A percentile compares a stretch with the other conserved stretches of the same genome.
Evolutionary conservation across 192 early-diverging fungal species (phyloP).

Genomic region (Entomortierella chlamydospora): DNA sequence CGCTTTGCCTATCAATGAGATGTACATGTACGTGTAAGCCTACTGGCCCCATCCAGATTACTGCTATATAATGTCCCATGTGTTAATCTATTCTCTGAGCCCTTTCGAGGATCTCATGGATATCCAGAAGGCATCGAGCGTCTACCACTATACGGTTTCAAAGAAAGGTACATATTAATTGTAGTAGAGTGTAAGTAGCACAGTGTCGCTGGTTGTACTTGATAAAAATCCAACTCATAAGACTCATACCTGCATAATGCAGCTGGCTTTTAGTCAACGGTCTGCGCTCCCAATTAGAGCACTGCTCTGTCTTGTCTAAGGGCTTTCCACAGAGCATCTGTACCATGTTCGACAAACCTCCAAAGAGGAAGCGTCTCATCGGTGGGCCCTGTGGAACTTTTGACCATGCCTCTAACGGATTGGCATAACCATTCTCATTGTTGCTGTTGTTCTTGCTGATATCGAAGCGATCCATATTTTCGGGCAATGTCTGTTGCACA

Average conservation of each 20-base stretch:
- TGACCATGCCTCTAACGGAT: neutral
- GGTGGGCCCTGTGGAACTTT: neutral
- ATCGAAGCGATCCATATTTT: neutral
- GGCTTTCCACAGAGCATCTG: neutral
- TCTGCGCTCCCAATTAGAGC: conserved; percentile 11
- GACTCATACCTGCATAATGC: neutral
- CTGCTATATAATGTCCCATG: too few species aligned
- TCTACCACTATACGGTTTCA: neutral
- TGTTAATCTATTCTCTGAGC: neutral
- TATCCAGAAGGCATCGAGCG: neutral
- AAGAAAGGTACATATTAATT: neutral
- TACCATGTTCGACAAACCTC: neutral
- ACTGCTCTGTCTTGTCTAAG: conserved; percentile 2
- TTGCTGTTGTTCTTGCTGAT: neutral
- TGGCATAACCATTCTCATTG: neutral
- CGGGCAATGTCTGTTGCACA: neutral
- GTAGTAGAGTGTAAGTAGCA: neutral
- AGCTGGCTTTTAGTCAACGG: conserved; percentile 1
- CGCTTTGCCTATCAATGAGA: too few species aligned
- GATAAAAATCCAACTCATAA: too few species aligned
- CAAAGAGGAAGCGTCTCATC: neutral
- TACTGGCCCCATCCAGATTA: too few species aligned
- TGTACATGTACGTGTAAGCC: too few species aligned
- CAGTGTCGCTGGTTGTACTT: too few species aligned
- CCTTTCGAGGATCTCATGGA: neutral